These are phyloP conservation scores for Gossypium sturtianum DNA, from an alignment of 345 rosid species.

Conservation along the genomic window DNA sequence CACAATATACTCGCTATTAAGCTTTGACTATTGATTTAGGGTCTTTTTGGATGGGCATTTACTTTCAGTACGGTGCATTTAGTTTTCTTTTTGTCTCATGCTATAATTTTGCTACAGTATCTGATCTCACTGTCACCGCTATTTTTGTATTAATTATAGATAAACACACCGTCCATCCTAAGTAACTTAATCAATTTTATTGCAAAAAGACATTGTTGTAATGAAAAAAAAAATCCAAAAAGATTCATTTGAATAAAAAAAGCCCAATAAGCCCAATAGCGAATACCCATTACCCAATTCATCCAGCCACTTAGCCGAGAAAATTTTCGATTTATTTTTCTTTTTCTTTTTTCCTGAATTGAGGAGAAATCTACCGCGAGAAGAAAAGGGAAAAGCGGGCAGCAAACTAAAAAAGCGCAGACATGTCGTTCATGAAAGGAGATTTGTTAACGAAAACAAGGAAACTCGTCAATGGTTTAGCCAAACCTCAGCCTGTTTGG, in stretches of 20 bases:
- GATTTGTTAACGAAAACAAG: constrained; percentile 65
- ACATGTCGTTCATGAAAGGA: constrained; percentile 85
- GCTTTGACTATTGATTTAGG: too few species aligned
- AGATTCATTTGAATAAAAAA: too few species aligned
- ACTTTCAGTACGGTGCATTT: accelerated
- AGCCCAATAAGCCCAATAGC: too few species aligned
- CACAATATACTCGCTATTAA: too few species aligned
- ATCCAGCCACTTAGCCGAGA: not conserved
- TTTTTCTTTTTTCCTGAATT: not conserved
- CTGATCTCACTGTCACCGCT: accelerated
- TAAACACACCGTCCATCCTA: too few species aligned
- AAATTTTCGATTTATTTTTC: not conserved
- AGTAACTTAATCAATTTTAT: too few species aligned
- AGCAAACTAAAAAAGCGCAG: constrained; percentile 9
- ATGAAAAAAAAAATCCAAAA: too few species aligned
- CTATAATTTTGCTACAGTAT: too few species aligned
- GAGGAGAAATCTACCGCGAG: not conserved
- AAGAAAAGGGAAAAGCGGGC: too few species aligned
- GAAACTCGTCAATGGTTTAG: constrained; percentile 84
- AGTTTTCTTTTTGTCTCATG: accelerated
- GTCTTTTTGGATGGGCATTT: too few species aligned
- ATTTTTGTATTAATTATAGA: accelerated
- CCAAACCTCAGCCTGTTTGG: constrained; percentile 71
- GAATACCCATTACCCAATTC: too few species aligned
- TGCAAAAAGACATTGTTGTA: too few species aligned